Evolutionary conservation across 1,284 basidiomycete genomes (phyloP).

Genomic region (Sanghuangporus sanghuang): DNA sequence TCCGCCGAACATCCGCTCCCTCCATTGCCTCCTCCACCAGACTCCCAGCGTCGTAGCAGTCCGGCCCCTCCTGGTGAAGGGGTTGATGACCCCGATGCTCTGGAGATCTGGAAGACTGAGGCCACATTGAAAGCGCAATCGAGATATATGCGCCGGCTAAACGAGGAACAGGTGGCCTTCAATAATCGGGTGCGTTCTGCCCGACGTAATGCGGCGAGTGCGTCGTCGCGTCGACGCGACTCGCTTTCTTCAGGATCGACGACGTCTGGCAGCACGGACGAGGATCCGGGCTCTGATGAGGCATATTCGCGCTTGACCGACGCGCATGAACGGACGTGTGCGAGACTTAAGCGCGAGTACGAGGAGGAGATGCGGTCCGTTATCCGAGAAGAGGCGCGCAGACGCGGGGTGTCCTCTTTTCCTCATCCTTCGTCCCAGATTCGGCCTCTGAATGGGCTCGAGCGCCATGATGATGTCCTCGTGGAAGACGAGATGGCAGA

Average conservation of each 20-base stretch:
- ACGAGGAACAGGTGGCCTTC: neutral
- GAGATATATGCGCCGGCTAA: neutral
- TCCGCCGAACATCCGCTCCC: conserved; percentile 5
- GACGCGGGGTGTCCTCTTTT: neutral
- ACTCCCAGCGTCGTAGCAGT: neutral
- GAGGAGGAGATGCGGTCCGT: conserved; percentile 9
- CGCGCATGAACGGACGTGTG: neutral
- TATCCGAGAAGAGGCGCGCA: conserved; percentile 4
- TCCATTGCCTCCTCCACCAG: neutral
- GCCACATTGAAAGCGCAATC: neutral
- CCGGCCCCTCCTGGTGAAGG: neutral
- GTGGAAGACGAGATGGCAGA: conserved; percentile 4
- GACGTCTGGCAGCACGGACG: neutral
- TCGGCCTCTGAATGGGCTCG: neutral
- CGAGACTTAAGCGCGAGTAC: neutral
- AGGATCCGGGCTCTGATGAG: conserved; percentile 6
- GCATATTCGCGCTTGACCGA: neutral
- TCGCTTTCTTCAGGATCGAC: conserved; percentile 4
- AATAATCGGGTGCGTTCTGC: neutral
- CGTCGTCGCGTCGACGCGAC: conserved; percentile 1
- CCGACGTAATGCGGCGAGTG: neutral
- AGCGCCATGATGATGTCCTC: conserved; percentile 5
- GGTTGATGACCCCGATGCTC: neutral
- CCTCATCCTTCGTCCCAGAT: neutral
- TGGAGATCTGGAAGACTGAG: neutral